Base-by-base conservation (phyloP, 306 rosid genomes). In the Canavalia gladiata region DNA sequence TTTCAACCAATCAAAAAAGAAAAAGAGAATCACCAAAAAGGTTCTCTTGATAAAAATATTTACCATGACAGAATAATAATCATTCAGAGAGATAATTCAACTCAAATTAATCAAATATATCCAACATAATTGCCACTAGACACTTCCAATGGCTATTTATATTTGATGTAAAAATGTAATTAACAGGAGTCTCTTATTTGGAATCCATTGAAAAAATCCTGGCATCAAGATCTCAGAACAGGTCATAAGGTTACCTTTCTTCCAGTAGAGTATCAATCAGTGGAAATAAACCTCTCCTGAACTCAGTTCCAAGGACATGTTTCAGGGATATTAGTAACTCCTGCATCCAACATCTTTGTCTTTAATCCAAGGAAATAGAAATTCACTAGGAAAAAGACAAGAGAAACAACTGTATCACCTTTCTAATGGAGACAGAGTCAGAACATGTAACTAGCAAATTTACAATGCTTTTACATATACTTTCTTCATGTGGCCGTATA, bases 261-360 rank as follows among this genome's bases (percentile, higher is more conserved):
- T 96, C 98, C 90, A 93, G 77, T 50, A 96, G 90, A 4, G 97
- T 96, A 83, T 96, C 99, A 79, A 96, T 93, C 85, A 96, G 81
- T 47, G 99, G 99, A 93, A 96, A 96, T 86, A 96, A 92, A 52
- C 99, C 99, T 87, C 98, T 89, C 87, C 96, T 92, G 84, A 92
- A 93, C 87, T 96, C 99, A 6, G 98, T 93, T 85, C 99, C 99
- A 80, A 96, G 99, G 81, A 96, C 98, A 89, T 93, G 99, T 84
- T 96, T 96, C 78, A 93, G 89, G 60, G 99, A 94, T 50, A 96
- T 95, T 76, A 96, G 87, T 70, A 96, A 80, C 82, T 96, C 99
- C 99, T 96, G 98, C 90, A 83, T 37, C 79, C 82, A 86, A 82
- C 76, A 87, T 47, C 34, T 59, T 66, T 65, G 63, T 45, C 60